A percentile compares a stretch with the other conserved stretches of the same genome.
These are phyloP conservation scores for Kwoniella dejecticola DNA, from an alignment of 768 basidiomycete genomes.

Conservation along the genomic window DNA sequence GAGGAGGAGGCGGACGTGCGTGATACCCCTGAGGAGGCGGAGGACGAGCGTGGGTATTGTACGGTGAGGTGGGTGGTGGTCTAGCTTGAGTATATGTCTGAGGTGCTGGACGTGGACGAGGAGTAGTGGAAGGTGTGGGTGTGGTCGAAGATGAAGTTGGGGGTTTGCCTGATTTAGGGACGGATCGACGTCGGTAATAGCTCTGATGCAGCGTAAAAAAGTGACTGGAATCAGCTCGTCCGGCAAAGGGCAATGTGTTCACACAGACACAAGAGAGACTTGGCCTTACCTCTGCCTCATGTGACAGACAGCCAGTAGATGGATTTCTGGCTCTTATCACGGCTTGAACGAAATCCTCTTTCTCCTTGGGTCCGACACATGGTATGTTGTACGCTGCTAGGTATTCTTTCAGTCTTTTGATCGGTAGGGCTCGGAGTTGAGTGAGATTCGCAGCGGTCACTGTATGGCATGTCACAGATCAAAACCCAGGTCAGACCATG, in stretches of 20 bases:
- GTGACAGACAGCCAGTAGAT: slow-evolving; percentile 46
- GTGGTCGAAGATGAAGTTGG: no score
- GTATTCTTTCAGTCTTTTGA: slow-evolving; percentile 54
- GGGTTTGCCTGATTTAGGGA: slow-evolving; percentile 44
- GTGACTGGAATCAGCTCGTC: not conserved
- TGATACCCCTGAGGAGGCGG: slow-evolving; percentile 32
- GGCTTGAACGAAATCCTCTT: slow-evolving; percentile 55
- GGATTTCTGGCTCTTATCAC: slow-evolving; percentile 48
- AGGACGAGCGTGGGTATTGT: slow-evolving; percentile 20
- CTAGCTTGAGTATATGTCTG: slow-evolving; percentile 15
- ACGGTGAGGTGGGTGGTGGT: slow-evolving; percentile 13
- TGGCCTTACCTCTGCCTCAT: slow-evolving; percentile 50
- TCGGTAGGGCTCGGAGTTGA: slow-evolving; percentile 44
- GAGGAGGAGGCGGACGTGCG: slow-evolving; percentile 31
- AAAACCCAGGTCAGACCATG: no score
- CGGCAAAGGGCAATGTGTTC: no score
- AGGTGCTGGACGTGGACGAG: slow-evolving; percentile 8
- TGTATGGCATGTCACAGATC: slow-evolving; percentile 1
- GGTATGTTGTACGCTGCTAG: slow-evolving; percentile 49
- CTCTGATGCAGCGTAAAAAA: slow-evolving; percentile 33
- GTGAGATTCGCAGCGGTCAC: slow-evolving; percentile 47
- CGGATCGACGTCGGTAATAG: slow-evolving; percentile 48
- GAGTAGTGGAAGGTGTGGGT: slow-evolving; percentile 2
- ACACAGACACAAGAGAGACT: not conserved
- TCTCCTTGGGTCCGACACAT: slow-evolving; percentile 48